Evolutionary conservation across 345 rosid species (phyloP), one percentile per base, ranked within the genome.

Genomic region (Crucihimalaya himalaica): DNA sequence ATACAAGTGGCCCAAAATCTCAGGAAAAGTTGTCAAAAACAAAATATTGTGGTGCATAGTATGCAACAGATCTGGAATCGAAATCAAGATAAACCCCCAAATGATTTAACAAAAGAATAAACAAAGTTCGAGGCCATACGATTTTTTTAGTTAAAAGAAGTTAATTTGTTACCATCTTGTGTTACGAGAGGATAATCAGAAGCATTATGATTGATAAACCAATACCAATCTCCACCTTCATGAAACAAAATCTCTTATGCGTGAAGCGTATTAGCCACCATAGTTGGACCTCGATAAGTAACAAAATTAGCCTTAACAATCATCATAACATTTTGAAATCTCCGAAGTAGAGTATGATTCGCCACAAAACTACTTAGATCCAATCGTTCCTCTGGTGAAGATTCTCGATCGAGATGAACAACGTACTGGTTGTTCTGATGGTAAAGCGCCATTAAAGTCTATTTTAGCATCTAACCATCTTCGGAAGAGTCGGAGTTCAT

Each of bases 261-360:
- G 70, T 95, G 99, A 8, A 95, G 88, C 14, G 99, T 95, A 71
- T 90, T 95, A 8, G 99, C 97, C n/a, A 95, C 99, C 99, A 95
- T 95, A 0, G 99, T 95, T 2, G 99, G 98, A 1, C 99, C 99
- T 20, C 96, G 83, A 48, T 95, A 95, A 6, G 99, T 95, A 5
- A 95, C 91, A 48, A 95, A 84, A 79, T 95, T 95, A 10, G 98
- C 99, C 75, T 88, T 95, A 2, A 75, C 76, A 31, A 94, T 91
- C 94, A 93, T 83, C 81, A 83, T 82, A 32, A 91, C 98, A 76
- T 93, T 93, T 32, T 77, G 62, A 19, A 91, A 88, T 70, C 77
- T 74, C 23, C 2, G 23, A 23, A 93, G 88, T 50, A 82, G 60
- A 23, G 83, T 84, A 10, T 86, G 81, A 4, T 71, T 50, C 18